Evolutionary conservation across 306 rosid genomes (phyloP).

Genomic region (Sechiopsis laciniata): DNA sequence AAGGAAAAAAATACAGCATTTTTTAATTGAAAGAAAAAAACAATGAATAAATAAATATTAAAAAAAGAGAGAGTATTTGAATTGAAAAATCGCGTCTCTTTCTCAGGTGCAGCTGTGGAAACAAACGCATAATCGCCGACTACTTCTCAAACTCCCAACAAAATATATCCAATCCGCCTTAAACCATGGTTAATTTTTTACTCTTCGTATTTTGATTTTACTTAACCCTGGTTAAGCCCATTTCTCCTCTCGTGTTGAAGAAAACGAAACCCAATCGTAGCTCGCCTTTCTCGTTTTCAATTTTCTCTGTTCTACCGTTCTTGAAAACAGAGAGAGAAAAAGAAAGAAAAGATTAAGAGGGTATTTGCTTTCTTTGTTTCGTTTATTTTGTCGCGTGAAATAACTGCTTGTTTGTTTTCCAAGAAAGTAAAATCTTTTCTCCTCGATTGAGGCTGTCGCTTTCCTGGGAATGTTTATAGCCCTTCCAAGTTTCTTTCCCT

Average conservation of each 20-base stretch:
- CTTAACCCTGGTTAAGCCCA: constrained; percentile 28
- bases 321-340: neutral
- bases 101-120: neutral
- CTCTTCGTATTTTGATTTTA: neutral
- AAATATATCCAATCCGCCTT: neutral
- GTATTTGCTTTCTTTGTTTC: neutral
- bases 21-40: too few species aligned
- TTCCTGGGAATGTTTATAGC: constrained; percentile 37
- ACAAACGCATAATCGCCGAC: constrained; percentile 42
- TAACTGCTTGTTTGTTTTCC: too few species aligned
- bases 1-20: too few species aligned
- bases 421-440: neutral
- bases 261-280: neutral
- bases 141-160: constrained; percentile 29
- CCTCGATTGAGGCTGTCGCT: constrained; percentile 24
- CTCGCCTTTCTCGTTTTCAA: neutral
- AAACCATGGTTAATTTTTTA: constrained; percentile 38
- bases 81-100: too few species aligned
- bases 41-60: too few species aligned
- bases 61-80: too few species aligned
- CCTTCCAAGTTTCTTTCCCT: constrained; percentile 20
- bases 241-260: neutral
- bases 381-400: constrained; percentile 24
- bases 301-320: neutral
- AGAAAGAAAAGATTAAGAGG: neutral